Conservation (phyloP, 176 grass and related monocot genomes). For the Saccharum spontaneum region DNA sequence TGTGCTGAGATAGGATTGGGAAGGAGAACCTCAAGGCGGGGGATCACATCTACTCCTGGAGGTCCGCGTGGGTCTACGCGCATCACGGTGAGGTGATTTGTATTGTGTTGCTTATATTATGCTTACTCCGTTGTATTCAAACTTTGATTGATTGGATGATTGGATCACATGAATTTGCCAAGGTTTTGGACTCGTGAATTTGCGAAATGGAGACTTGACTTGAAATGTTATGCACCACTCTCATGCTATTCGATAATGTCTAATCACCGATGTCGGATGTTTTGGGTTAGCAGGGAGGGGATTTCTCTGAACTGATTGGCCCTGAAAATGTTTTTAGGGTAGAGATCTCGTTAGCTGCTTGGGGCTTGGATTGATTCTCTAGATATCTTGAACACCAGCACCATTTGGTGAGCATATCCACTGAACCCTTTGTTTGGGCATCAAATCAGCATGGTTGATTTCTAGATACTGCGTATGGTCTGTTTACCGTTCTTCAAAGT, state of each 20-base stretch:
- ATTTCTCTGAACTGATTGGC: neutral
- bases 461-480: neutral
- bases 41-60: constrained; percentile 88
- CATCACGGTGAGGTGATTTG: constrained; percentile 58
- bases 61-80: constrained; percentile 67
- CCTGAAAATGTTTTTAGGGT: neutral
- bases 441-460: neutral
- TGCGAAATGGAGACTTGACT: neutral
- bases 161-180: neutral
- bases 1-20: constrained; percentile 42
- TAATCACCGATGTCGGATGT: neutral
- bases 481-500: neutral
- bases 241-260: neutral
- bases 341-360: neutral
- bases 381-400: neutral
- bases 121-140: neutral
- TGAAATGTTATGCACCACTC: neutral
- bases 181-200: neutral
- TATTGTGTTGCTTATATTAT: neutral
- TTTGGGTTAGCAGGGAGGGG: neutral
- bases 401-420: neutral
- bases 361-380: neutral
- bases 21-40: constrained; percentile 70
- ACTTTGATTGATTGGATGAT: neutral
- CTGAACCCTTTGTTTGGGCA: neutral